Evolutionary conservation across 2,329 filamentous ascomycete genomes (phyloP), one percentile per base, ranked within the genome.

Genomic region (Monosporascus sp.): DNA sequence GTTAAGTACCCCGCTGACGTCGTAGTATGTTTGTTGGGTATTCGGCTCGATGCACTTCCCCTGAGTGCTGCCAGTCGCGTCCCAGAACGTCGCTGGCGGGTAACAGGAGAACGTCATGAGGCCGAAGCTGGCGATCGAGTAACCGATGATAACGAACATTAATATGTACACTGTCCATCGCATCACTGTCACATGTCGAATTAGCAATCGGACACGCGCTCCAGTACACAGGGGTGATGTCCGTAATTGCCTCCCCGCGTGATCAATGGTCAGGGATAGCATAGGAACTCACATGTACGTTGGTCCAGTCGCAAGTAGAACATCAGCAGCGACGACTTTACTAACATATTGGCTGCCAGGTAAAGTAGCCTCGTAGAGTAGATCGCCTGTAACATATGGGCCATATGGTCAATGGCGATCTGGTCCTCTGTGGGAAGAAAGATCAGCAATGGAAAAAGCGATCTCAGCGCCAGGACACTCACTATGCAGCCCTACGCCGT

Each of bases 281-380:
- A 18, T 18, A 8, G 37, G 37, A 46, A 40, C 37, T 40, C 37
- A 40, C 47, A 17, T n/a, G 48, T 45, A 5, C 51, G 55, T 35
- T 31, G 37, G 26, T 56, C 55, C 28, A 56, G 52, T 14, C 55
- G 55, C 6, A 54, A 49, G 43, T 56, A 56, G 51, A 56, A 56
- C 20, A 52, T 47, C 22, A 56, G 46, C 35, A 56, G 52, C 15
- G 48, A 49, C 46, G 52, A n/a, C 46, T 56, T 56, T 17, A 56
- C 52, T 26, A 56, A 48, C 49, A 54, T 51, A n/a, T 47, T 51
- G n/a, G 49, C 51, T 3, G 54, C 40, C 14, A 54, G 45, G 37
- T 56, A 56, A 14, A 56, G 45, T 3, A 56, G 52, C 5, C 55
- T 44, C 11, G 51, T 54, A 37, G 55, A 54, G 43, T 56, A 56